phyloP scores from a whole-genome alignment of 495 filamentous ascomycete genomes.

The Viridothelium virens region DNA sequence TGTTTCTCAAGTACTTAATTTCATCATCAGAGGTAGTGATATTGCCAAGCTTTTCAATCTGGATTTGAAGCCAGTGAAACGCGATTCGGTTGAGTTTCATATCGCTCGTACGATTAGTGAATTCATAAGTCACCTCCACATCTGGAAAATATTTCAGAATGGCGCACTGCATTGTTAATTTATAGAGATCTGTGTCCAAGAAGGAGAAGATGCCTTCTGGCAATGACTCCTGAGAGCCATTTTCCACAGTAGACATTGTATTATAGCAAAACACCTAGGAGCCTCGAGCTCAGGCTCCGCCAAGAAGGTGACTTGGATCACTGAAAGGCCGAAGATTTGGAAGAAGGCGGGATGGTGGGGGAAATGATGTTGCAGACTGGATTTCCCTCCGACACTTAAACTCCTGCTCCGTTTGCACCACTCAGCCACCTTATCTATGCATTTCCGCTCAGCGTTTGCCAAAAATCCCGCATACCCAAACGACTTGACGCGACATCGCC shows the following conservation, averaged over 20 bases:
- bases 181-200: slow-evolving; percentile 96
- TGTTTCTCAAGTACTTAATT: slow-evolving; percentile 62
- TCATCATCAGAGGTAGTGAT: slow-evolving; percentile 72
- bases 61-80: slow-evolving; percentile 75
- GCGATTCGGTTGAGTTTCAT: slow-evolving; percentile 81
- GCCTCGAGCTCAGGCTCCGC: too few relatives aligned
- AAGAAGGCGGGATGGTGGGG: not conserved
- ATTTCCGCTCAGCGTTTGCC: too few relatives aligned
- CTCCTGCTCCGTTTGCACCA: not conserved
- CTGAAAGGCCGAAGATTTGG: not conserved
- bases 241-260: not conserved
- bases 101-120: slow-evolving; percentile 89
- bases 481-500: not conserved
- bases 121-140: slow-evolving; percentile 77
- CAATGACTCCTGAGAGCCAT: slow-evolving; percentile 16
- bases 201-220: slow-evolving; percentile 80
- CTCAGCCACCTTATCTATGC: too few relatives aligned
- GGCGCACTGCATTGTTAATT: slow-evolving; percentile 97
- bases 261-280: not conserved
- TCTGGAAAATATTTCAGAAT: slow-evolving; percentile 83
- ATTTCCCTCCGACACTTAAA: too few relatives aligned
- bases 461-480: not conserved
- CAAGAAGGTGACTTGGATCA: too few relatives aligned
- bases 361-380: not conserved
- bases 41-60: slow-evolving; percentile 72